A percentile compares a stretch with the other conserved stretches of the same genome.
Evolutionary conservation across 1,139 yeast genomes (phyloP).

Genomic region (Insectozyma bohioensis): DNA sequence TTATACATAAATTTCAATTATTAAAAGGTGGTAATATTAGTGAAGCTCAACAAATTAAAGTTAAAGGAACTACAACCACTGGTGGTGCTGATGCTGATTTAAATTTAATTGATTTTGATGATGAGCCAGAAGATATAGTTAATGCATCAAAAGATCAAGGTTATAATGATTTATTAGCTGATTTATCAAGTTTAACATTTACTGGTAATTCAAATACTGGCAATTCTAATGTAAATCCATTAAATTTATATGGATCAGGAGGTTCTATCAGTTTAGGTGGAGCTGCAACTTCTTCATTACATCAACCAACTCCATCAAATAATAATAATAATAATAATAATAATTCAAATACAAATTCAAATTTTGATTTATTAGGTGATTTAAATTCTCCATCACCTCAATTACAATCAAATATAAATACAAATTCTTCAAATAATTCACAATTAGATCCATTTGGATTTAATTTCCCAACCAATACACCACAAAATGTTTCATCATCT

Average conservation of each 20-base stretch:
- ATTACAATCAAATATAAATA: conserved; percentile 40
- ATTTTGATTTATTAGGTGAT: conserved; percentile 44
- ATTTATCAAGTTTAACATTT: conserved; percentile 63
- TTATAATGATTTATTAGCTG: conserved; percentile 69
- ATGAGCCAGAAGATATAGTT: conserved; percentile 46
- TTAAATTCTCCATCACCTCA: conserved; percentile 40
- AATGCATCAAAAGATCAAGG: conserved; percentile 43
- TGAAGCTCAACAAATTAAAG: conserved; percentile 60
- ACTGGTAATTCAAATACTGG: conserved; percentile 23
- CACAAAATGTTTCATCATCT: conserved; percentile 25
- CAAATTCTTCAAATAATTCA: conserved; percentile 23
- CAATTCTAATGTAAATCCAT: conserved; percentile 26
- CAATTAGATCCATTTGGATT: conserved; percentile 53
- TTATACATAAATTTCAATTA: conserved; percentile 65
- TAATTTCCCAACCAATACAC: conserved; percentile 43
- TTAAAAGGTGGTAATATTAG: conserved; percentile 64
- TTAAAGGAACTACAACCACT: conserved; percentile 22
- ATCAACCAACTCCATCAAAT: conserved; percentile 15
- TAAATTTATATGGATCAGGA: conserved; percentile 48
- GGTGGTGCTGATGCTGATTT: conserved; percentile 35
- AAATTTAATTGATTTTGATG: conserved; percentile 80
- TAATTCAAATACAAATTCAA: conserved; percentile 5
- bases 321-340: conserved; percentile 5
- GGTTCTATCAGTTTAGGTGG: conserved; percentile 44
- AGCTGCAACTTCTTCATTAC: conserved; percentile 13